Base-by-base conservation (phyloP, 306 rosid genomes). In the Carpinus fangiana region DNA sequence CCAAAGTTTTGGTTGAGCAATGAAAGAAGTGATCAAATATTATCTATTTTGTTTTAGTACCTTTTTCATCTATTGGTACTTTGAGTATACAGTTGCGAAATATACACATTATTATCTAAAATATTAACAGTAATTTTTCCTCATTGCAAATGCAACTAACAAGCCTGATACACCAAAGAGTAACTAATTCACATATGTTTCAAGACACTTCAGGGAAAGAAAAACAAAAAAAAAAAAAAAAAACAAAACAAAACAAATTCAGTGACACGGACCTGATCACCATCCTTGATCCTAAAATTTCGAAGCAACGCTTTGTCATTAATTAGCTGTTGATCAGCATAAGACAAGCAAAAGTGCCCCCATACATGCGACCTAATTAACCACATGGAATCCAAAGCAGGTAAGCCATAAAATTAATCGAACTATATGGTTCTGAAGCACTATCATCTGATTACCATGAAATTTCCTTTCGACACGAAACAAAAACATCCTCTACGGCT, bases 271-370 rank as follows among this genome's bases (percentile, higher is more conserved):
- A 87, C 90, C 88, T 87, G 90, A 80, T 87, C 90, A 53, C 90
- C 88, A 72, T 87, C 90, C 72, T 87, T 82, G 50, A 87, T 82
- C 70, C 90, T 87, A 54, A 77, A 73, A 52, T 26, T 73, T 66
- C 61, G 78, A 54, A 87, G 67, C 55, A 6, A 53, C 7, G 82
- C 77, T 45, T 73, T 82, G 78, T 87, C 90, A 75, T 82, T 86
- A 38, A 60, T 78, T 69, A 87, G 85, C 72, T 82, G 82, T 75
- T 85, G 77, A 12, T 80, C 90, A 54, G 78, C 78, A 72, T 85
- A 84, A 73, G 89, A 65, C 31, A 87, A 80, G 84, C 90, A 87
- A 78, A 87, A 87, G 70, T 87, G 85, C 52, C 87, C 90, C 90
- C 89, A 87, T 28, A 84, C 87, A 17, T 79, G 77, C 81, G 84